Conservation (phyloP, 2,329 filamentous ascomycete genomes). For the Polychaeton citri region DNA sequence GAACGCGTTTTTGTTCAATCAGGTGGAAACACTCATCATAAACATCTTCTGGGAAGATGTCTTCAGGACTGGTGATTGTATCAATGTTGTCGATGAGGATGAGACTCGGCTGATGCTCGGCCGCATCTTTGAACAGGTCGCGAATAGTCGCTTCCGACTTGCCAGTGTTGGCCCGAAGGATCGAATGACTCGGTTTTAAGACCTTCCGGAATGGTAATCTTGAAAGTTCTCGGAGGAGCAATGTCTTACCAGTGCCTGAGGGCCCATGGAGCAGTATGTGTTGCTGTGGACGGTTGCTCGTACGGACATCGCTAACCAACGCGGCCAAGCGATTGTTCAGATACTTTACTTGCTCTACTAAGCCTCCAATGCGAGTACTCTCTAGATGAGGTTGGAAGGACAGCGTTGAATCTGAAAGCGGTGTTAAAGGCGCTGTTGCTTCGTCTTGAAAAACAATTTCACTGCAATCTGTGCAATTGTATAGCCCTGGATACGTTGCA, state of each 20-base stretch:
- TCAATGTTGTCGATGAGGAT: conserved; percentile 71
- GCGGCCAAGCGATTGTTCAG: conserved; percentile 52
- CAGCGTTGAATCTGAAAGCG: not conserved
- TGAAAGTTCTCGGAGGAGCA: conserved; percentile 56
- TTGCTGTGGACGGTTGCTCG: conserved; percentile 13
- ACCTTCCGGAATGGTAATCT: conserved; percentile 56
- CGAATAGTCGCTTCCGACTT: conserved; percentile 41
- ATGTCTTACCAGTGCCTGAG: conserved; percentile 71
- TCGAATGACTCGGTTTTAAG: conserved; percentile 42
- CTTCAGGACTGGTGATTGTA: conserved; percentile 47
- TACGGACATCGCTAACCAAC: conserved; percentile 14
- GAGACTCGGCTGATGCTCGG: conserved; percentile 57
- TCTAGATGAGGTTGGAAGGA: conserved; percentile 6
- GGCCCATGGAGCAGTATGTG: conserved; percentile 68
- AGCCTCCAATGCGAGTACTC: conserved; percentile 50
- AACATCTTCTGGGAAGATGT: conserved; percentile 27
- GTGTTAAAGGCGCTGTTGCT: not conserved
- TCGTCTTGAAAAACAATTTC: conserved; percentile 13
- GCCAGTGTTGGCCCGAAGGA: conserved; percentile 23
- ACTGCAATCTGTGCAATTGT: conserved; percentile 11
- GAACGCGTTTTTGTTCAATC: conserved; percentile 43
- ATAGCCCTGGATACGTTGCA: conserved; percentile 2
- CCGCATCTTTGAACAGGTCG: conserved; percentile 57
- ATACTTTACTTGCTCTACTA: conserved; percentile 47
- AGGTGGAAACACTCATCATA: conserved; percentile 43